Base-by-base conservation (phyloP, 116 monocot genomes). In the Iris pallida region DNA sequence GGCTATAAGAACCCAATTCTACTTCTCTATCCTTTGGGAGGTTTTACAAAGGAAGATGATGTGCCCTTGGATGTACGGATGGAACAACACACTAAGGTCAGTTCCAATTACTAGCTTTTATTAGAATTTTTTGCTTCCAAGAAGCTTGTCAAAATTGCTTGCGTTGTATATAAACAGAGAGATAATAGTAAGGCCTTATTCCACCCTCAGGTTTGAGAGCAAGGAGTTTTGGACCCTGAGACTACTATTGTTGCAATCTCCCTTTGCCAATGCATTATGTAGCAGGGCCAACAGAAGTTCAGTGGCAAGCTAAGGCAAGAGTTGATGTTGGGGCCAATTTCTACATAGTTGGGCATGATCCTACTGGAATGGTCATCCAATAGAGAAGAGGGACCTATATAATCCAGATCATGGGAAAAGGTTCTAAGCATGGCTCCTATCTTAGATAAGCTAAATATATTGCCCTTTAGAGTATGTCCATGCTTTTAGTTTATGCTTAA, bases 221-320 rank as follows among this genome's bases (percentile, higher is more conserved):
- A 92, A 78, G 98, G 93, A 56, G 76, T 98, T 59, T 83, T 98
- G 61, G 98, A 98, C 55, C 93, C 98, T 53, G 78, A 86, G 64
- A 98, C 98, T 44, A 98, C 93, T 14, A 80, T 92, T 40, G 93
- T 93, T 46, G 57, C 93, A 57, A 98, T 98, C 64, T 98, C 59
- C 98, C 98, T 63, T 98, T 93, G 1, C 98, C 98, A 0, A 98
- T 98, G 98, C 90, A 98, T 76, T 98, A 98, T 75, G n/a, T n/a
- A n/a, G 98, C 98, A 1, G 98, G 98, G 7, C 97, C 97, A 67
- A 97, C 97, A 47, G 97, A 98, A 80, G 98, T 93, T 11, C 98
- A 98, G 48, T 98, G 98, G 98, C 98, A 98, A 75, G 98, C 98
- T 10, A 98, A 98, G 70, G 98, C 98, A 42, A 45, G 98, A 30